Conservation (phyloP, 2,329 filamentous ascomycete species). For the Stemphylium lycopersici region DNA sequence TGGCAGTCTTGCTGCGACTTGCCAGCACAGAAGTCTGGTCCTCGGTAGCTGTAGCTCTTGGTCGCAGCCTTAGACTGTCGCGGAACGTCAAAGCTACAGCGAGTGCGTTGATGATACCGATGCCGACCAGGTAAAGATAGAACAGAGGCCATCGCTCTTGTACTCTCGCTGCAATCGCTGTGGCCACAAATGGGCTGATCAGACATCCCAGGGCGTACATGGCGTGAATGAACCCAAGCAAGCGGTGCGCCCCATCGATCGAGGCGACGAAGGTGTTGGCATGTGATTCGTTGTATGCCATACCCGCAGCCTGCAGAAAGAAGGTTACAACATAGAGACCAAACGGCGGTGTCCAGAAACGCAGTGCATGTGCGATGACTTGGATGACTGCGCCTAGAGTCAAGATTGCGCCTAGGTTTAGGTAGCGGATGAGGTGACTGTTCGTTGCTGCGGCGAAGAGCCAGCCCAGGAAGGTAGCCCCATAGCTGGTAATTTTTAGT, state of each 20-base stretch:
- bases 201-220: conserved; percentile 65
- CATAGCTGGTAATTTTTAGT: conserved; percentile 47
- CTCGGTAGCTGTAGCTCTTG: not conserved
- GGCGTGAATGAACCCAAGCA: conserved; percentile 69
- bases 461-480: conserved; percentile 65
- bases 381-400: conserved; percentile 63
- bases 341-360: conserved; percentile 64
- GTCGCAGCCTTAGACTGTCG: conserved; percentile 51
- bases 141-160: conserved; percentile 62
- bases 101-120: conserved; percentile 59
- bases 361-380: conserved; percentile 59
- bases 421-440: conserved; percentile 58
- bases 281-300: conserved; percentile 69
- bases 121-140: conserved; percentile 61
- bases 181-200: conserved; percentile 59
- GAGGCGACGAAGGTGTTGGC: conserved; percentile 66
- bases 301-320: conserved; percentile 63
- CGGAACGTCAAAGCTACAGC: conserved; percentile 58
- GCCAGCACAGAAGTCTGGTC: not conserved
- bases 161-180: conserved; percentile 44
- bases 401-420: conserved; percentile 64
- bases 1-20: conserved; percentile 44
- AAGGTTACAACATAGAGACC: conserved; percentile 64
- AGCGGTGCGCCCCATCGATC: conserved; percentile 61
- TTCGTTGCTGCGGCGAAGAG: conserved; percentile 64